Evolutionary conservation across 176 grass and related monocot species (phyloP).

Genomic region (Otatea glauca): DNA sequence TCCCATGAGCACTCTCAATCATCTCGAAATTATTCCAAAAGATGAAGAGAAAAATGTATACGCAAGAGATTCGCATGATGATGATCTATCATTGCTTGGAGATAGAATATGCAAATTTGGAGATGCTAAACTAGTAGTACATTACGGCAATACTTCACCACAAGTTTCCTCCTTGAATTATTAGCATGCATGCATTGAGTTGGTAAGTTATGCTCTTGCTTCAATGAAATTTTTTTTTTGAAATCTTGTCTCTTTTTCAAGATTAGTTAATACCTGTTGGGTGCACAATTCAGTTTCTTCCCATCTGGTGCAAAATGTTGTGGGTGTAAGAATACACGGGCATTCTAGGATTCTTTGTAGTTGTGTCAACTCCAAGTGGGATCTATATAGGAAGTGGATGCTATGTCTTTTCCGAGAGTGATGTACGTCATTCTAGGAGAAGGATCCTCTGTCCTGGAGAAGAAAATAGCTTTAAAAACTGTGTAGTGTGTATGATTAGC

Average conservation of each 20-base stretch:
- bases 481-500: neutral
- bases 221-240: too few relatives aligned
- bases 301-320: neutral
- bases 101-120: conserved; percentile 1
- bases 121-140: conserved; percentile 10
- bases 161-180: neutral
- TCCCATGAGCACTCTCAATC: neutral
- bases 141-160: neutral
- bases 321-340: neutral
- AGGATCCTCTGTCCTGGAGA: neutral
- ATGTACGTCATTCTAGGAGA: neutral
- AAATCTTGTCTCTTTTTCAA: conserved; percentile 20
- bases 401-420: neutral
- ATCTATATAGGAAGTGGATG: neutral
- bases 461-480: neutral
- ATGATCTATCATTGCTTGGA: conserved; percentile 34
- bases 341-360: neutral
- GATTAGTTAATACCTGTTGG: conserved; percentile 13
- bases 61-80: conserved; percentile 28
- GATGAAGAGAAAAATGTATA: neutral
- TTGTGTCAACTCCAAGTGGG: neutral
- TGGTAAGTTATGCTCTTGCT: neutral
- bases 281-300: neutral
- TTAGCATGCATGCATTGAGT: neutral
- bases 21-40: neutral